Conservation (phyloP, 352 stramenopile species). For the Phytophthora kernoviae region DNA sequence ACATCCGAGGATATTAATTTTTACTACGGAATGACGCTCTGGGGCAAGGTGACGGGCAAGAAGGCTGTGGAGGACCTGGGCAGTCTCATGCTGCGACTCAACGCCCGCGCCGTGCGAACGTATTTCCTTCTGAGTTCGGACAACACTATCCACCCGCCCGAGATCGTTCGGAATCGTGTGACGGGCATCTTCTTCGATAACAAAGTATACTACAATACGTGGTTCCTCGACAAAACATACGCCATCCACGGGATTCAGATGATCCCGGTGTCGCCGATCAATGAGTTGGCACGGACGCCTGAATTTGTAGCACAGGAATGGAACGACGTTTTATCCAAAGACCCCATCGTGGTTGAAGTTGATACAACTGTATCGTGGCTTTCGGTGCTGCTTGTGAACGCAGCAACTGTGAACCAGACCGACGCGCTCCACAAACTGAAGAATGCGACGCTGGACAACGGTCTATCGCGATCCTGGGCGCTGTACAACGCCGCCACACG, state of each 20-base stretch:
- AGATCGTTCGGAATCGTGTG: constrained; percentile 74
- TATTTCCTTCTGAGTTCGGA: constrained; percentile 71
- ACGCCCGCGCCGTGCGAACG: constrained; percentile 61
- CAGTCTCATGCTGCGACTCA: constrained; percentile 75
- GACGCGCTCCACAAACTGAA: constrained; percentile 50
- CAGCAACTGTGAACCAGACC: constrained; percentile 58
- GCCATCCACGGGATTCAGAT: constrained; percentile 86
- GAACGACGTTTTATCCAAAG: constrained; percentile 72
- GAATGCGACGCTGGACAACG: constrained; percentile 67
- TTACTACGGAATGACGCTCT: constrained; percentile 81
- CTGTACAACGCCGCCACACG: constrained; percentile 72
- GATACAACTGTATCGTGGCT: constrained; percentile 60
- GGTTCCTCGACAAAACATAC: constrained; percentile 69
- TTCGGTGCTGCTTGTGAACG: constrained; percentile 76
- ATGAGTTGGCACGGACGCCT: constrained; percentile 62
- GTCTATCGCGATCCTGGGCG: constrained; percentile 65
- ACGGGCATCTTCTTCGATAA: constrained; percentile 83
- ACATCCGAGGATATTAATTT: constrained; percentile 86
- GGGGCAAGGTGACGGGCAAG: constrained; percentile 59
- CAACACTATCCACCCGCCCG: constrained; percentile 67
- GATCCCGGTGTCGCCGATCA: constrained; percentile 76
- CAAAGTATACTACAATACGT: constrained; percentile 75
- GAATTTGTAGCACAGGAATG: constrained; percentile 77
- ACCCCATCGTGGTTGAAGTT: constrained; percentile 44
- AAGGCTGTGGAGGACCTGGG: constrained; percentile 67